Base-by-base conservation (phyloP, 192 early-diverging fungal species). In the Coemansia sp. region DNA sequence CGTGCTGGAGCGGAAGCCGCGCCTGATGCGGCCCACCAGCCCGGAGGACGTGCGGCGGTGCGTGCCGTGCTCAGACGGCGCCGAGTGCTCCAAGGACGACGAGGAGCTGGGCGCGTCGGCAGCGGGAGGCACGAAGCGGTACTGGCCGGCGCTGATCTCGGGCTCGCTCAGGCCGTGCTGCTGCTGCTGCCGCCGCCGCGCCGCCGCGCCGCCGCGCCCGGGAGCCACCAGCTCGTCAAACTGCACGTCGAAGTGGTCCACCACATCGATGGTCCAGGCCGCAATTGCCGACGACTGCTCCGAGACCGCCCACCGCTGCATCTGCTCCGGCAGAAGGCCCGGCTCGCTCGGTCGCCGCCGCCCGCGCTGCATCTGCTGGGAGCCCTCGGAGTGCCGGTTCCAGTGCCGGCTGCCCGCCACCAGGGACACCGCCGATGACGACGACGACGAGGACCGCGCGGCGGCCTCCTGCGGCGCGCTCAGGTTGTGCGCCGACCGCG, bases 231-330 rank as follows among this genome's bases (percentile, higher is more conserved):
- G 69, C 37, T 68, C 72, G 36, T 76, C 72, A 48, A 76, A 76
- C 26, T 50, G 55, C 55, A 76, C 67, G 42, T 65, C 62, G 51
- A 76, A 76, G 11, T 50, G 62, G 48, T 76, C 73, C 8, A 76
- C 73, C 6, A 76, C 50, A 2, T 76, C 73, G 47, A 76, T 36
- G 1, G 52, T 53, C 73, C 73, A 76, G 21, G 52, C 59, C 20
- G 73, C 67, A 39, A 76, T 76, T 12, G 73, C 73, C 19, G 73
- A 76, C 35, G 73, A 65, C 43, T 66, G 58, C 48, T 76, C 73
- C 0, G 73, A 61, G 1, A 70, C 53, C 11, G 55, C 14, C 59
- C 55, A 56, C 18, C 37, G 53, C 3, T 35, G 48, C 7, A 28
- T 36, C 4, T 59, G 31, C 13, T 57, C 15, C 1, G 23, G 43